Conservation (phyloP, 345 rosid genomes). For the Eucalyptus rudis region DNA sequence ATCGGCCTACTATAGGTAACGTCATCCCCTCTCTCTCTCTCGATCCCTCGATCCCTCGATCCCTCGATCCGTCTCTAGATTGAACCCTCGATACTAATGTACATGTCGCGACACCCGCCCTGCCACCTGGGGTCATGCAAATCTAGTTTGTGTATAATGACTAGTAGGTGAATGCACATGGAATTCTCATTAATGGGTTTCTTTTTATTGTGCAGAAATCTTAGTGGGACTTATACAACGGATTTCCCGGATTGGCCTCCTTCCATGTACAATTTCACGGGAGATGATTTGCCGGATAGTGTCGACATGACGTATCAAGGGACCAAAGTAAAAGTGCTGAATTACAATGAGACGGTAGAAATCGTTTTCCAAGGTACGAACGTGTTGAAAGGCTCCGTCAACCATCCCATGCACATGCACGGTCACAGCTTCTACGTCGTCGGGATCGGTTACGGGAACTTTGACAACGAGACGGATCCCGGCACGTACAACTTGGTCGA, state of each 20-base stretch:
- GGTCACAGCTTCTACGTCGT: conserved; percentile 5
- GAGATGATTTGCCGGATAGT: neutral
- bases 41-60: neutral
- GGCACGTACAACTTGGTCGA: neutral
- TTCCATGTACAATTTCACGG: neutral
- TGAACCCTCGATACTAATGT: neutral
- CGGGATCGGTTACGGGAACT: neutral
- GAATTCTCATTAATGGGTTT: neutral
- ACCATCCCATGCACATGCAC: conserved; percentile 10
- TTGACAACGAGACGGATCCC: neutral
- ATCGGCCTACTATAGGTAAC: neutral
- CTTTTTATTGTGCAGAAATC: neutral
- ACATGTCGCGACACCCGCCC: neutral
- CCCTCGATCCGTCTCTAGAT: neutral
- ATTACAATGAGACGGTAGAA: neutral
- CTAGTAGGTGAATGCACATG: neutral
- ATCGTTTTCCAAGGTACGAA: conserved; percentile 8
- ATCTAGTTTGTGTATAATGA: neutral
- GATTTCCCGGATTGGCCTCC: neutral
- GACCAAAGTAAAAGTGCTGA: conserved; percentile 3
- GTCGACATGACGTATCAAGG: neutral
- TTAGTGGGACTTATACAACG: neutral
- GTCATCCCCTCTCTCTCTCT: neutral
- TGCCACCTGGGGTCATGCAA: neutral
- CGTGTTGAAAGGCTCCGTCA: neutral